A percentile compares a stretch with the other conserved stretches of the same genome.
Evolutionary conservation across 495 filamentous ascomycete species (phyloP).

Genomic region (Penicillium ochrochloron): DNA sequence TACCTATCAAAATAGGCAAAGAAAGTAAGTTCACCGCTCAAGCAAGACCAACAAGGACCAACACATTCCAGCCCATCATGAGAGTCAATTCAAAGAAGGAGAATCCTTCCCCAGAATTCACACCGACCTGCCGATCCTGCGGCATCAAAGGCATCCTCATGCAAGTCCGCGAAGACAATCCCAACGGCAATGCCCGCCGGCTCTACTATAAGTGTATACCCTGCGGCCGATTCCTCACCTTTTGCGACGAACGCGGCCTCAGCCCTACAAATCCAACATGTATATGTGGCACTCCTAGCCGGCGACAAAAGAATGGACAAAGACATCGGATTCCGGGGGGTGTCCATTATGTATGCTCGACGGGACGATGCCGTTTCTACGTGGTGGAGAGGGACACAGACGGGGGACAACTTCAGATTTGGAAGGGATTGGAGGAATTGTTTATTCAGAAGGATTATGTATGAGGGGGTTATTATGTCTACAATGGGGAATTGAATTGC

Average conservation of each 20-base stretch:
- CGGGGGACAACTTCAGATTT: neutral
- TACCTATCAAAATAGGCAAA: neutral
- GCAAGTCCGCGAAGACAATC: neutral
- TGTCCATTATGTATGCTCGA: constrained; percentile 20
- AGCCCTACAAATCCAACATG: constrained; percentile 11
- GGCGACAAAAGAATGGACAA: constrained; percentile 7
- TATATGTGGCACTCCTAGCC: constrained; percentile 7
- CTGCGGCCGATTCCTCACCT: constrained; percentile 15
- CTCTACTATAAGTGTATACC: constrained; percentile 13
- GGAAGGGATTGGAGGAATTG: neutral
- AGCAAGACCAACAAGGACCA: neutral
- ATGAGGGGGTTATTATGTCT: neutral
- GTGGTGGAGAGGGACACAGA: neutral
- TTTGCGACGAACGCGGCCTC: constrained; percentile 15
- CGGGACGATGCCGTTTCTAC: constrained; percentile 14
- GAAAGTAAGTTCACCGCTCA: neutral
- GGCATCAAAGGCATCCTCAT: neutral
- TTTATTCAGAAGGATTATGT: neutral
- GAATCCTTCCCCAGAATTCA: neutral
- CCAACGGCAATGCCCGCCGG: constrained; percentile 19
- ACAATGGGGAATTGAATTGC: neutral
- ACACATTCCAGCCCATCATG: neutral
- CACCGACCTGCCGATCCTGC: neutral
- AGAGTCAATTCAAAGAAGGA: neutral
- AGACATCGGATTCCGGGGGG: constrained; percentile 1